These are phyloP conservation scores for Triglochin maritima DNA, from an alignment of 106 monocot species.

Conservation along the genomic window DNA sequence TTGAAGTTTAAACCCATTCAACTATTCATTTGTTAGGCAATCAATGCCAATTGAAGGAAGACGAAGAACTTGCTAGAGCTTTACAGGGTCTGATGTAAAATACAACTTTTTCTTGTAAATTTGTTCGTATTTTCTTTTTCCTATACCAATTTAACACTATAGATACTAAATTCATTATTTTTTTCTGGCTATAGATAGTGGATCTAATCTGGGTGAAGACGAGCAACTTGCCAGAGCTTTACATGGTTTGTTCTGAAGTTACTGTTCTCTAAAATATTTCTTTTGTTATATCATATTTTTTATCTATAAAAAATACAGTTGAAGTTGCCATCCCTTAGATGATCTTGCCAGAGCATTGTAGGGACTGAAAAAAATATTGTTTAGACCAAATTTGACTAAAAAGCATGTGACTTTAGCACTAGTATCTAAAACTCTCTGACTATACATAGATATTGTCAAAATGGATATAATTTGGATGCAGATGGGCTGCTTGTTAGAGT, in stretches of 20 bases:
- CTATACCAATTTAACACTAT: background rate
- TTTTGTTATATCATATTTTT: too few species aligned
- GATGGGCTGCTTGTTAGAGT: too few species aligned
- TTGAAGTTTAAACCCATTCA: background rate
- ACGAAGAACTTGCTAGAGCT: background rate
- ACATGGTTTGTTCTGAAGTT: slow-evolving; percentile 11
- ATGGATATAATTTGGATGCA: background rate
- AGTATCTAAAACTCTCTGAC: too few species aligned
- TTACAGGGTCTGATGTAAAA: background rate
- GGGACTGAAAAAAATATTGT: background rate
- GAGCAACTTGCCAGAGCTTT: slow-evolving; percentile 66
- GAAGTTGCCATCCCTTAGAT: too few species aligned
- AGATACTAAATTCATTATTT: slow-evolving; percentile 5
- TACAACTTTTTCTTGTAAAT: background rate
- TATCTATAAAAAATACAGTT: too few species aligned
- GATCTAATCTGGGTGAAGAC: slow-evolving; percentile 55
- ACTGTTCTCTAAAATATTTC: background rate
- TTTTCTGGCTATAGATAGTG: slow-evolving; percentile 27
- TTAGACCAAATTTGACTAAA: background rate
- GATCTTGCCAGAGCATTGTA: background rate
- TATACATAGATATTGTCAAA: background rate
- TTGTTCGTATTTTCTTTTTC: background rate
- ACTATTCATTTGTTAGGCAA: background rate
- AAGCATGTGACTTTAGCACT: too few species aligned
- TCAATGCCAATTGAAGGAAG: background rate